phyloP scores from a whole-genome alignment of 1,284 basidiomycete species.

The Ustilago shanxiensis region DNA sequence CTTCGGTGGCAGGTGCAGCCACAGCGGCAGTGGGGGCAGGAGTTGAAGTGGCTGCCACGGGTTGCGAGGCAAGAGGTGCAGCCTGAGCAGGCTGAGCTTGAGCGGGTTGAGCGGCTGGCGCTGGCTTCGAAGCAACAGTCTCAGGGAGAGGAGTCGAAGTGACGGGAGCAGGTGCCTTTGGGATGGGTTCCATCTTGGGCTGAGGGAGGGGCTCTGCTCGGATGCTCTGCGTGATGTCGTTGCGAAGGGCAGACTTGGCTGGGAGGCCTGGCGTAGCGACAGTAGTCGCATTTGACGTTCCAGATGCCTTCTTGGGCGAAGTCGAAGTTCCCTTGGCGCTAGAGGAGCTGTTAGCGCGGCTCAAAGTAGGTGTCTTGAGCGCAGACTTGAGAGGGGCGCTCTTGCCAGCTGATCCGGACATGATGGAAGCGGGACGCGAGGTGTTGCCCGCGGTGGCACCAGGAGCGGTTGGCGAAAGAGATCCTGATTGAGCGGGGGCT shows the following conservation, averaged over 20 bases:
- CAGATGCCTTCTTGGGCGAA: constrained; percentile 41
- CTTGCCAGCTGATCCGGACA: constrained; percentile 45
- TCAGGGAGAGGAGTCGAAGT: constrained; percentile 42
- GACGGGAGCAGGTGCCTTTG: constrained; percentile 50
- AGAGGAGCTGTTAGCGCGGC: constrained; percentile 39
- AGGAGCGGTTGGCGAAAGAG: constrained; percentile 3
- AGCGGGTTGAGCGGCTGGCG: constrained; percentile 3
- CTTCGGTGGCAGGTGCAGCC: neutral
- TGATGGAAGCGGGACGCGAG: constrained; percentile 44
- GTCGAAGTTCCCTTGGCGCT: constrained; percentile 28
- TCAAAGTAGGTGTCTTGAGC: constrained; percentile 53
- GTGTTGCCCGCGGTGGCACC: constrained; percentile 17
- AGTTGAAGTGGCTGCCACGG: constrained; percentile 4
- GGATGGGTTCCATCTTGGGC: constrained; percentile 54
- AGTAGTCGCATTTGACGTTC: constrained; percentile 2
- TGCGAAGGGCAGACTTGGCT: constrained; percentile 38
- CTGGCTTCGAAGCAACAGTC: constrained; percentile 15
- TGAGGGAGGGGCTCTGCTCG: constrained; percentile 35
- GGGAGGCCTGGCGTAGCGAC: constrained; percentile 11
- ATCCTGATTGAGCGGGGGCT: constrained; percentile 11
- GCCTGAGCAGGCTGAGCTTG: constrained; percentile 1
- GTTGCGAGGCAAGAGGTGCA: neutral
- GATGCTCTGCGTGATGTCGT: constrained; percentile 48
- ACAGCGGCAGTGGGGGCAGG: neutral
- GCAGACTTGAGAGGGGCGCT: constrained; percentile 62